Evolutionary conservation across 805 yeast species (phyloP).

Genomic region (Cyberlindnera euphorbiae): DNA sequence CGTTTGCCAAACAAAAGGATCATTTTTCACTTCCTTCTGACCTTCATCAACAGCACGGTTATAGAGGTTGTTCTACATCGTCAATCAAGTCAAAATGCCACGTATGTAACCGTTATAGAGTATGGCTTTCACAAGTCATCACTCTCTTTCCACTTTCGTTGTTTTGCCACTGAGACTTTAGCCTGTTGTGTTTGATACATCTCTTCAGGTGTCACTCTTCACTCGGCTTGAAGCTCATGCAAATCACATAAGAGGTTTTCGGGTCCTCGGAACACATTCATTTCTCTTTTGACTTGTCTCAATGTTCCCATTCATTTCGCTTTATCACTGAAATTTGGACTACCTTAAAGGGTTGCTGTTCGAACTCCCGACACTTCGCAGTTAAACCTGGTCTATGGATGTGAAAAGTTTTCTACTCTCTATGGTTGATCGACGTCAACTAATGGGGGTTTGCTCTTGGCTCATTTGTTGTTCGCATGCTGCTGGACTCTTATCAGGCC

Average conservation of each 20-base stretch:
- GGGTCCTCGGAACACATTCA: slow-evolving; percentile 51
- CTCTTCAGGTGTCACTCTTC: no score
- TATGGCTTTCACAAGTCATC: no score
- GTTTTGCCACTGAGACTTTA: slow-evolving; percentile 6
- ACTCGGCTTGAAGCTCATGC: no score
- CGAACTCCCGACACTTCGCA: slow-evolving; percentile 90
- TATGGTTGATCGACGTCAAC: neutral
- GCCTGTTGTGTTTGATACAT: neutral
- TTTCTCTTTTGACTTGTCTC: no score
- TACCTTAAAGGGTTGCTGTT: slow-evolving; percentile 21
- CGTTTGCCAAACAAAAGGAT: neutral
- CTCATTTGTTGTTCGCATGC: no score
- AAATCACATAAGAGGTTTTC: slow-evolving; percentile 45
- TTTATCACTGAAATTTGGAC: slow-evolving; percentile 8
- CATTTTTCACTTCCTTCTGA: slow-evolving; percentile 4
- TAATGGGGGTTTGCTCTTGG: no score
- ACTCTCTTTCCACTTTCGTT: neutral
- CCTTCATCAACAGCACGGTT: neutral
- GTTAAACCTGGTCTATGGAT: slow-evolving; percentile 17
- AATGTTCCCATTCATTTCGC: slow-evolving; percentile 7
- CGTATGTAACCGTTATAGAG: slow-evolving; percentile 20
- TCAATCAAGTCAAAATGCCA: slow-evolving; percentile 26
- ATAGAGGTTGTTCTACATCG: slow-evolving; percentile 1
- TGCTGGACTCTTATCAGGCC: no score
- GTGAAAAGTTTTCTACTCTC: slow-evolving; percentile 9